phyloP scores from a whole-genome alignment of 140 eudicot species.

The Cichorium intybus region DNA sequence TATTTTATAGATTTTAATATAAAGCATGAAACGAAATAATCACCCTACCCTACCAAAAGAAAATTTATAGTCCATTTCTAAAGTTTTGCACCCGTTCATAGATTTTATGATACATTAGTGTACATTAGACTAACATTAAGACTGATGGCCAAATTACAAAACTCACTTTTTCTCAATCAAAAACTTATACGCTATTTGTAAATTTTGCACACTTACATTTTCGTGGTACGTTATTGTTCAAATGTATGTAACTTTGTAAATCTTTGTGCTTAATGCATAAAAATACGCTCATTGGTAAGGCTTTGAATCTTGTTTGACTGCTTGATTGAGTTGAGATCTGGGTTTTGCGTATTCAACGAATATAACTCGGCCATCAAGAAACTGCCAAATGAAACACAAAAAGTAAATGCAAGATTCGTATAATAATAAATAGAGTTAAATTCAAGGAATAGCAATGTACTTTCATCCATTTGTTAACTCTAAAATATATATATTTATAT shows the following conservation, averaged over 20 bases:
- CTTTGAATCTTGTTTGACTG: slow-evolving; percentile 35
- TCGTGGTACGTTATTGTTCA: background rate
- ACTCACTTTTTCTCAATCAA: too few species aligned
- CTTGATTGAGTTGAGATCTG: slow-evolving; percentile 57
- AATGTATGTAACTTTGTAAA: background rate
- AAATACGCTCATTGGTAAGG: slow-evolving; percentile 23
- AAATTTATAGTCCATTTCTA: too few species aligned
- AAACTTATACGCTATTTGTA: too few species aligned
- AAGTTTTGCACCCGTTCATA: too few species aligned
- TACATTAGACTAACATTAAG: too few species aligned
- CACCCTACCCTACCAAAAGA: too few species aligned
- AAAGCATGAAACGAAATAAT: too few species aligned
- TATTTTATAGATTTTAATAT: too few species aligned
- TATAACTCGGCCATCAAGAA: slow-evolving; percentile 91
- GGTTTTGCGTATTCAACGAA: slow-evolving; percentile 89
- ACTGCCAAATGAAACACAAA: slow-evolving; percentile 44
- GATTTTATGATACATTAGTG: too few species aligned
- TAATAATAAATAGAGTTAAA: background rate
- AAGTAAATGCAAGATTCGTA: background rate
- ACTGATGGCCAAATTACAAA: too few species aligned
- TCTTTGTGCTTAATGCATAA: background rate
- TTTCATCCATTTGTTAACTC: too few species aligned
- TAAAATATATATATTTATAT: background rate
- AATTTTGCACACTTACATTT: background rate
- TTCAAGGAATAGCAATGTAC: too few species aligned